Conservation (phyloP, 2,329 filamentous ascomycete genomes). For the Amylocarpus encephaloides region DNA sequence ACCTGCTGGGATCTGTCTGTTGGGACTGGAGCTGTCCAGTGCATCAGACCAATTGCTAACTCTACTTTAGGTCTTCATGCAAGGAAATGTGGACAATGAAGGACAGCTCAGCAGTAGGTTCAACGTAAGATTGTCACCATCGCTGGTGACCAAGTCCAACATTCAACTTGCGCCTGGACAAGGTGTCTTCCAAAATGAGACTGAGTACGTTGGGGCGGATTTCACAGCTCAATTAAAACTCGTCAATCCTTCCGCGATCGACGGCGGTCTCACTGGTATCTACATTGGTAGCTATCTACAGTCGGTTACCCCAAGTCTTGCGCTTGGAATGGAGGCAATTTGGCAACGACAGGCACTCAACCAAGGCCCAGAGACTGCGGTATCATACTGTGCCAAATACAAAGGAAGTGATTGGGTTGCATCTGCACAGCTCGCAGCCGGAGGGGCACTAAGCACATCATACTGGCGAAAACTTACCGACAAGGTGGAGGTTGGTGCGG, state of each 20-base stretch:
- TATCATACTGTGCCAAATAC: constrained; percentile 90
- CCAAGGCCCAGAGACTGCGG: constrained; percentile 80
- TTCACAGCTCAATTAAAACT: constrained; percentile 91
- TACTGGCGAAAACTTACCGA: constrained; percentile 94
- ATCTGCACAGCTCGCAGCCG: constrained; percentile 73
- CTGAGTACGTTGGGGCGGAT: constrained; percentile 89
- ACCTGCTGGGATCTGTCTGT: neutral
- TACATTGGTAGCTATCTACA: constrained; percentile 95
- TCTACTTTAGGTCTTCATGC: constrained; percentile 71
- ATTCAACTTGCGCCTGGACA: constrained; percentile 79
- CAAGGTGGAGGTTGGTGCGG: constrained; percentile 92
- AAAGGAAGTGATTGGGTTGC: constrained; percentile 89
- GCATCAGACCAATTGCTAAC: neutral
- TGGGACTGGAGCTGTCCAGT: neutral
- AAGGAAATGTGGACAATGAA: constrained; percentile 93
- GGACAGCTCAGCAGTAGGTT: constrained; percentile 79
- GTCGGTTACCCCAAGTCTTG: constrained; percentile 78
- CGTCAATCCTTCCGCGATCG: constrained; percentile 89
- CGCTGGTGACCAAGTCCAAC: constrained; percentile 79
- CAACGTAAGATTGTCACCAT: constrained; percentile 83
- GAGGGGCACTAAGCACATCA: constrained; percentile 80
- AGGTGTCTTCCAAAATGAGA: constrained; percentile 88
- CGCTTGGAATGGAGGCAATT: constrained; percentile 84
- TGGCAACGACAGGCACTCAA: constrained; percentile 84
- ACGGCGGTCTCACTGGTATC: constrained; percentile 90